Evolutionary conservation across 345 rosid species (phyloP).

Genomic region (Pistacia vera): DNA sequence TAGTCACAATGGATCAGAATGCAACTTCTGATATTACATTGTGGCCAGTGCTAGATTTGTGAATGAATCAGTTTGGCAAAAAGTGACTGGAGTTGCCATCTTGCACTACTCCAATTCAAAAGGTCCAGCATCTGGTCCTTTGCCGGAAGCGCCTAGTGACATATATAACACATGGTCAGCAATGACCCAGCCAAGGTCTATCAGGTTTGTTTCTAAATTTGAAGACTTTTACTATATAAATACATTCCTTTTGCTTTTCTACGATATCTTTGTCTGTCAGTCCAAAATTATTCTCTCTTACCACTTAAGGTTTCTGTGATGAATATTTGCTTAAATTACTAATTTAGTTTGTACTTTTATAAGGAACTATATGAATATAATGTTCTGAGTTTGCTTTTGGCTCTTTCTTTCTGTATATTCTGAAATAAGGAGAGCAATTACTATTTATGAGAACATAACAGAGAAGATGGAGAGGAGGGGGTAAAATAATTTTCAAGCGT

Average conservation of each 20-base stretch:
- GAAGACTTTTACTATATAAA: neutral
- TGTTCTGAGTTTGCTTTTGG: neutral
- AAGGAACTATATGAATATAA: neutral
- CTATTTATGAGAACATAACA: neutral
- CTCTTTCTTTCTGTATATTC: neutral
- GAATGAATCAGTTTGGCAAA: conserved; percentile 86
- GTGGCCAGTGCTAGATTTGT: conserved; percentile 96
- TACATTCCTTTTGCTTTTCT: neutral
- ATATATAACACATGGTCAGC: conserved; percentile 75
- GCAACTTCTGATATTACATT: conserved; percentile 80
- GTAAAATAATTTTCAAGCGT: neutral
- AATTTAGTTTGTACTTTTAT: neutral
- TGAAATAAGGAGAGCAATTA: neutral
- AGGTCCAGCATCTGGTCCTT: conserved; percentile 77
- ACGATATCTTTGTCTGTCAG: neutral
- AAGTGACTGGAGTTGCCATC: conserved; percentile 89
- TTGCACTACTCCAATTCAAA: conserved; percentile 91
- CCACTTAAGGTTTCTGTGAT: neutral
- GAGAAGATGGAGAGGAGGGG: neutral
- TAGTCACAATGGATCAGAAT: conserved; percentile 91
- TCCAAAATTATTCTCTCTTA: no score
- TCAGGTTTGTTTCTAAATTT: conserved; percentile 54
- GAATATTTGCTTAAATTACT: neutral
- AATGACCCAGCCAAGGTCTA: conserved; percentile 80
- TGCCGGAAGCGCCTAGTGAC: conserved; percentile 74